phyloP scores from a whole-genome alignment of 108 stramenopile species.

The Skeletonema menzelii region DNA sequence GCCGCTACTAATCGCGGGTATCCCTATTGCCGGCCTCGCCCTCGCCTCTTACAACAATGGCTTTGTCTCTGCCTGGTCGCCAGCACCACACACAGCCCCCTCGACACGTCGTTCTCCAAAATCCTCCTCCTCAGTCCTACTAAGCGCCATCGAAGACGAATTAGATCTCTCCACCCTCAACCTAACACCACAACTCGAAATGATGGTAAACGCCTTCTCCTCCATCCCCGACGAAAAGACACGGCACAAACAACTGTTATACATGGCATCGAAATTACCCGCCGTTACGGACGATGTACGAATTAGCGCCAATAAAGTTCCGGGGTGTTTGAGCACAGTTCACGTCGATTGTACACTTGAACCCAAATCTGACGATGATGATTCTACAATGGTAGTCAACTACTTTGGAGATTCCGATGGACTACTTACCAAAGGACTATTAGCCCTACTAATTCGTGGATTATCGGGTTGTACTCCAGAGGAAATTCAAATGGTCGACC shows the following conservation, averaged over 20 bases:
- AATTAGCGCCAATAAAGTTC: slow-evolving; percentile 86
- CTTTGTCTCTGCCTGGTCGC: slow-evolving; percentile 32
- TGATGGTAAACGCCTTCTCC: slow-evolving; percentile 78
- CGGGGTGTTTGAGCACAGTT: slow-evolving; percentile 90
- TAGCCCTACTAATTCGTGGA: slow-evolving; percentile 87
- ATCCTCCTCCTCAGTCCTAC: not conserved
- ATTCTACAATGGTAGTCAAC: slow-evolving; percentile 63
- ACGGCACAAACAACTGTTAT: slow-evolving; percentile 95
- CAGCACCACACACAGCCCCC: not conserved
- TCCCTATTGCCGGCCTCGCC: slow-evolving; percentile 42
- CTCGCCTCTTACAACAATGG: slow-evolving; percentile 5
- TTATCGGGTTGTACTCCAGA: slow-evolving; percentile 75
- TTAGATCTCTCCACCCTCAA: slow-evolving; percentile 45
- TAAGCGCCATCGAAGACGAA: slow-evolving; percentile 4
- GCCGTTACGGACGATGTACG: slow-evolving; percentile 54
- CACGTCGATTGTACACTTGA: slow-evolving; percentile 67
- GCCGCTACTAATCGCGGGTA: slow-evolving; percentile 33
- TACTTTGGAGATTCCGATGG: slow-evolving; percentile 94
- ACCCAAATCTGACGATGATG: too few relatives aligned
- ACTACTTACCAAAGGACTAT: slow-evolving; percentile 93
- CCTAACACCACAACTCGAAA: slow-evolving; percentile 77
- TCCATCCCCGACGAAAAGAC: slow-evolving; percentile 86
- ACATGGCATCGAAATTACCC: slow-evolving; percentile 83
- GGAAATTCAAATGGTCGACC: slow-evolving; percentile 77
- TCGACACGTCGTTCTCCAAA: not conserved